Evolutionary conservation across 75 land plant genomes (phyloP).

Genomic region (Pinus taeda): DNA sequence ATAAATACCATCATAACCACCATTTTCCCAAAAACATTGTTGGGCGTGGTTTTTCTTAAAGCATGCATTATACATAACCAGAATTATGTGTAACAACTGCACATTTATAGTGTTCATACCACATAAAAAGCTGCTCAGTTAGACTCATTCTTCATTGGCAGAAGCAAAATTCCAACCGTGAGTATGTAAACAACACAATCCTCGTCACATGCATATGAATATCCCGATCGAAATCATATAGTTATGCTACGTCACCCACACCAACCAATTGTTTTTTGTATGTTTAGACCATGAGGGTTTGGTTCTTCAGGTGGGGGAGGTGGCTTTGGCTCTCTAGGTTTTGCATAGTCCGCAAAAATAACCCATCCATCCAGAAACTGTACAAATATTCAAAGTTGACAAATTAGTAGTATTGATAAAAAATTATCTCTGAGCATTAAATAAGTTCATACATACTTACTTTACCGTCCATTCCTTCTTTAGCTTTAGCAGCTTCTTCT

Average conservation of each 20-base stretch:
- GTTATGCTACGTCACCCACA: slow-evolving; percentile 35
- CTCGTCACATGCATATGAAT: not conserved
- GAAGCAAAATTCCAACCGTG: not conserved
- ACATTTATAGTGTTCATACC: not conserved
- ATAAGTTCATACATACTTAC: slow-evolving; percentile 6
- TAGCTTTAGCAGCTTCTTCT: slow-evolving; percentile 76
- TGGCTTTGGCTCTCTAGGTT: slow-evolving; percentile 38
- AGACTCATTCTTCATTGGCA: not conserved
- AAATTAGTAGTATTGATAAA: no score
- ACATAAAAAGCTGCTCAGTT: not conserved
- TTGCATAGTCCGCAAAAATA: slow-evolving; percentile 72
- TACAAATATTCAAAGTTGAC: not conserved
- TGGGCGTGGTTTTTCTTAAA: not conserved
- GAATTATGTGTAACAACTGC: not conserved
- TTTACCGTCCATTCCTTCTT: slow-evolving; percentile 64
- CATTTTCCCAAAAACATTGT: not conserved
- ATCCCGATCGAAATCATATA: not conserved
- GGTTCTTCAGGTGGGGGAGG: slow-evolving; percentile 35
- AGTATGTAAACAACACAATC: not conserved
- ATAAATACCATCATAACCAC: not conserved
- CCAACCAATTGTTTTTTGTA: slow-evolving; percentile 70
- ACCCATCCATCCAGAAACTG: slow-evolving; percentile 74
- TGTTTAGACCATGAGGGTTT: slow-evolving; percentile 35
- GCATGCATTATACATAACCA: not conserved
- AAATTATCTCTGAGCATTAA: no score